Percentiles rank a stretch among this genome's conserved stretches.
Conservation (phyloP, 192 early-diverging fungal species). For the Lunasporangiospora selenospora region DNA sequence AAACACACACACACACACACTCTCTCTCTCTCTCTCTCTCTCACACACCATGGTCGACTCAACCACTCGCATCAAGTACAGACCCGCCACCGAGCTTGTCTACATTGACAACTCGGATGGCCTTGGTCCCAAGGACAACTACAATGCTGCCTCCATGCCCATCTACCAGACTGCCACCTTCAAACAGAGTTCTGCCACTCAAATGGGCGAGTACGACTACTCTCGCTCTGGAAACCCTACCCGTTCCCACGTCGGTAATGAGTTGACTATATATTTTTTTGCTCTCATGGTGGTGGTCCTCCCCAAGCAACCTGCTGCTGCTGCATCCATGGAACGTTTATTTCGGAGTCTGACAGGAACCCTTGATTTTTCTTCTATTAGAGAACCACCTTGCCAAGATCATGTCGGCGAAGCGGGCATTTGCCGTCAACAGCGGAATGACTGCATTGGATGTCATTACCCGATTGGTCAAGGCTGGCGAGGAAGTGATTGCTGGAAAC, state of each 20-base stretch:
- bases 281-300: too few species aligned
- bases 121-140: constrained; percentile 71
- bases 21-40: neutral
- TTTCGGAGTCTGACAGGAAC: too few species aligned
- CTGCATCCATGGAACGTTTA: too few species aligned
- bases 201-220: constrained; percentile 95
- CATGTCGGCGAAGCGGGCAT: constrained; percentile 87
- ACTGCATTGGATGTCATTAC: constrained; percentile 91
- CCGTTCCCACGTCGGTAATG: constrained; percentile 82
- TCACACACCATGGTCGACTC: constrained; percentile 15
- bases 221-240: constrained; percentile 97
- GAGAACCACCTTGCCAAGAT: constrained; percentile 95
- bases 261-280: too few species aligned
- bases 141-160: constrained; percentile 92
- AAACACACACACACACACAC: constrained; percentile 4
- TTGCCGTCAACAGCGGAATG: constrained; percentile 94
- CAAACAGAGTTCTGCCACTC: constrained; percentile 83
- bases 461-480: constrained; percentile 84
- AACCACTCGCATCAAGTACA: constrained; percentile 59
- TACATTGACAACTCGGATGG: constrained; percentile 72
- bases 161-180: constrained; percentile 99
- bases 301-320: too few species aligned
- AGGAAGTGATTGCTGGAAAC: constrained; percentile 94
- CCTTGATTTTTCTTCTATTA: constrained; percentile 21
- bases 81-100: constrained; percentile 79